Conservation (phyloP, 306 rosid genomes). For the Gastrolobium villosum region DNA sequence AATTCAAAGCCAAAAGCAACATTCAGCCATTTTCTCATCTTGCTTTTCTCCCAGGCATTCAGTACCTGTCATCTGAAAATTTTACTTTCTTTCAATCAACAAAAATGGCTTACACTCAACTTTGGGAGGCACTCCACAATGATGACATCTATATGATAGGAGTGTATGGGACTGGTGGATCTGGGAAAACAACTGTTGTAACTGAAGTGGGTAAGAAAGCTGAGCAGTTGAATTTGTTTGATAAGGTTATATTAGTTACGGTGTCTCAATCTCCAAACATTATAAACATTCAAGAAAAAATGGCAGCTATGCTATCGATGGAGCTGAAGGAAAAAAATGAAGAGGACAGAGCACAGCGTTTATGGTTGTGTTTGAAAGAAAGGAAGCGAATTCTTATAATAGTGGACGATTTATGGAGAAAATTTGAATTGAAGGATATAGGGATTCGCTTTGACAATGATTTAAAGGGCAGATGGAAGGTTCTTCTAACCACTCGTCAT, state of each 20-base stretch:
- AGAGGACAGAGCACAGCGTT: slow-evolving; percentile 13
- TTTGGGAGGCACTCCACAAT: slow-evolving; percentile 15
- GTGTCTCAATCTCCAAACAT: slow-evolving; percentile 18
- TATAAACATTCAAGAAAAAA: background rate
- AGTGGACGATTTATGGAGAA: slow-evolving; percentile 26
- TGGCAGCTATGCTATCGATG: slow-evolving; percentile 1
- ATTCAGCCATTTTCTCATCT: background rate
- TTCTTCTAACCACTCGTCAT: background rate
- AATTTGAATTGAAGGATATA: background rate
- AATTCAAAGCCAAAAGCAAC: background rate
- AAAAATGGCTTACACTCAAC: background rate
- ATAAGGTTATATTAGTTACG: background rate
- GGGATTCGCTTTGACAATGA: background rate
- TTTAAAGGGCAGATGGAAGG: background rate
- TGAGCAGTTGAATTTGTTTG: background rate
- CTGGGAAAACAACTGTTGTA: slow-evolving; percentile 24
- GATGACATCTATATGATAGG: background rate
- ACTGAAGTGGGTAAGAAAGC: slow-evolving; percentile 23
- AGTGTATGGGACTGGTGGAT: slow-evolving; percentile 29
- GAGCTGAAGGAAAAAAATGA: background rate
- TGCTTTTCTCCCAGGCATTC: background rate
- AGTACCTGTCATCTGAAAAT: background rate
- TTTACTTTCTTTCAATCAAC: slow-evolving; percentile 24
- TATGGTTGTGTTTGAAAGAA: background rate
- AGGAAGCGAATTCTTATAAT: slow-evolving; percentile 14